Evolutionary conservation across 2,329 filamentous ascomycete species (phyloP).

Genomic region (Fusarium neocosmosporiellum): DNA sequence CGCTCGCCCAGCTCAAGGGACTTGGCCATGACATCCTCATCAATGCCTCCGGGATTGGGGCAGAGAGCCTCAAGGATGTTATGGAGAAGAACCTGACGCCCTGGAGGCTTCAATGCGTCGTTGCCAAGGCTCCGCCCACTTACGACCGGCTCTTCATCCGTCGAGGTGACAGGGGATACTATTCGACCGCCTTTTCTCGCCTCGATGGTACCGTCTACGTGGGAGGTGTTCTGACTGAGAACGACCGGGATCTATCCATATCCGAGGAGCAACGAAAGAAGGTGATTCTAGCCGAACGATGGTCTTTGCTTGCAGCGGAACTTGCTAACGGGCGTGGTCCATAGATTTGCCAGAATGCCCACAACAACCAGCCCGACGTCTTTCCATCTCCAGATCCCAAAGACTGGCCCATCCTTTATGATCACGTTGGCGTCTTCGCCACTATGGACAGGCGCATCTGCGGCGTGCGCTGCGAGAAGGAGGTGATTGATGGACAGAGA

Average conservation of each 20-base stretch:
- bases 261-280: not conserved
- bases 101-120: not conserved
- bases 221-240: not conserved
- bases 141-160: not conserved
- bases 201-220: not conserved
- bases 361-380: not conserved
- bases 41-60: not conserved
- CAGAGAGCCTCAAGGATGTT: not conserved
- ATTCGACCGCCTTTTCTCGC: not conserved
- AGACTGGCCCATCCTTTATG: not conserved
- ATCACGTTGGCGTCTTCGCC: not conserved
- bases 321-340: not conserved
- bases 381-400: not conserved
- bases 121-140: not conserved
- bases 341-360: not conserved
- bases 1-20: not conserved
- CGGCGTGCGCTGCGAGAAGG: not conserved
- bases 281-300: not conserved
- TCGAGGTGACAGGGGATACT: not conserved
- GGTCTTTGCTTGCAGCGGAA: not conserved
- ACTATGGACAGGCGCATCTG: not conserved
- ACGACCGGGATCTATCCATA: not conserved
- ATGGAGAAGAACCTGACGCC: not conserved
- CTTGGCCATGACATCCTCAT: not conserved
- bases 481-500: not conserved